Percentiles rank a stretch among this genome's conserved stretches.
Conservation (phyloP, 2,329 filamentous ascomycete genomes). For the Coniochaeta pulveracea region DNA sequence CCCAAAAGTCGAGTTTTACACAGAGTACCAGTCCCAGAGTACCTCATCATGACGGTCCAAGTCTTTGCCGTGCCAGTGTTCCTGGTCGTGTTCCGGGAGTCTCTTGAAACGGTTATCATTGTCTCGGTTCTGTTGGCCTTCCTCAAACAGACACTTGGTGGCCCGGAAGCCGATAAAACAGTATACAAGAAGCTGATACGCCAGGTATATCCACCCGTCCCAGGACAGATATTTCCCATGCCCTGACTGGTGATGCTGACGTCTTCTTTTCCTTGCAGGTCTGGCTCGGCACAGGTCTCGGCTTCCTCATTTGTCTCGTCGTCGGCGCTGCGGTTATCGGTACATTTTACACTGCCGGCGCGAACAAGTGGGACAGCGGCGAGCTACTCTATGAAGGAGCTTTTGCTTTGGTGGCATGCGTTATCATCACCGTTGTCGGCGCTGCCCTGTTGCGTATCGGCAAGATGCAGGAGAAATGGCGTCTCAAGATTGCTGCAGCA, state of each 20-base stretch:
- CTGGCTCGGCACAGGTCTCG: constrained; percentile 52
- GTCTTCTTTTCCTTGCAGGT: constrained; percentile 36
- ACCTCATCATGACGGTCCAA: constrained; percentile 43
- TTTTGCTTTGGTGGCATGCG: constrained; percentile 60
- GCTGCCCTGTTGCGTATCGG: constrained; percentile 69
- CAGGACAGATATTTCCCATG: neutral
- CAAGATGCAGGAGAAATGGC: constrained; percentile 81
- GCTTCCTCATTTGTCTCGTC: constrained; percentile 48
- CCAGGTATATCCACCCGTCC: constrained; percentile 33
- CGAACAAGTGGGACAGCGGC: constrained; percentile 52
- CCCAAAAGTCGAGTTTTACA: too few relatives aligned
- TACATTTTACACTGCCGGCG: constrained; percentile 57
- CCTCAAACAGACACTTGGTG: constrained; percentile 66
- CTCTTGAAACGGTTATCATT: constrained; percentile 72
- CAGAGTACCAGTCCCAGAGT: constrained; percentile 1
- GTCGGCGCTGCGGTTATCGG: constrained; percentile 57
- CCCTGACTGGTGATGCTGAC: neutral
- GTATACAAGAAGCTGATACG: constrained; percentile 57
- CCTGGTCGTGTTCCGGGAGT: constrained; percentile 83
- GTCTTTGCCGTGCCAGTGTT: constrained; percentile 75
- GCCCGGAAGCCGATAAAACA: constrained; percentile 45
- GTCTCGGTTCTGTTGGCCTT: constrained; percentile 81
- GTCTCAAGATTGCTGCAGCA: constrained; percentile 64
- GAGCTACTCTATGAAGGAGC: constrained; percentile 76
- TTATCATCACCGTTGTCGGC: constrained; percentile 77